Evolutionary conservation across 148 eudicot species (phyloP), one percentile per base, ranked within the genome.

Genomic region (Chenopodium suecicum): DNA sequence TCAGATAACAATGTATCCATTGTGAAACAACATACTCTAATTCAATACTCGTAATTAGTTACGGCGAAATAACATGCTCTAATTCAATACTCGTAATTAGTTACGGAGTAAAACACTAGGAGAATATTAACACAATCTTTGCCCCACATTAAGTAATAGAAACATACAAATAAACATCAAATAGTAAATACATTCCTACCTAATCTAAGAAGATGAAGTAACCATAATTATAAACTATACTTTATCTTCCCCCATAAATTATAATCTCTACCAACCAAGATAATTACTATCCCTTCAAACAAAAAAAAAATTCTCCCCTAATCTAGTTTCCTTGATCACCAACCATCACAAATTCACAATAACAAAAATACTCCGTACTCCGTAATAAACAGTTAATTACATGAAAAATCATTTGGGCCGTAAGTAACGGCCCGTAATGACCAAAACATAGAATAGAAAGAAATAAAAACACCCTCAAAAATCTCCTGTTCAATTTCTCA

Each of bases 181-280:
- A 6, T 54, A 70, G 17, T 63, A 69, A 37, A 16, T 19, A 25
- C 63, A 46, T 37, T 29, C n/a, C 77, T 25, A 79, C 82, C 82
- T 58, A 79, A 79, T 79, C 82, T 32, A 71, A 79, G 67, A 54
- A 3, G 32, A 16, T 79, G 82, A 79, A 79, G 76, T 52, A 79
- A 70, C 76, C 76, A 44, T 79, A 70, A 79, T 79, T 58, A 70
- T n/a, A 54, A 56, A 54, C 47, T 69, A 69, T 29, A 69, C 72
- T 32, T 56, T 54, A 13, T 37, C 73, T 9, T 14, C 23, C 4
- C 48, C 47, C 23, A 12, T 29, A 67, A 52, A 22, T 79, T 54
- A 32, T n/a, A 71, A 70, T 70, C 52, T 52, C 72, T 54, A 70
- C 75, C 81, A 50, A 78, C 73, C 58, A 29, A 31, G 37, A 69